Conservation (phyloP, 441 rosid genomes). For the Dalechampia spathulata region DNA sequence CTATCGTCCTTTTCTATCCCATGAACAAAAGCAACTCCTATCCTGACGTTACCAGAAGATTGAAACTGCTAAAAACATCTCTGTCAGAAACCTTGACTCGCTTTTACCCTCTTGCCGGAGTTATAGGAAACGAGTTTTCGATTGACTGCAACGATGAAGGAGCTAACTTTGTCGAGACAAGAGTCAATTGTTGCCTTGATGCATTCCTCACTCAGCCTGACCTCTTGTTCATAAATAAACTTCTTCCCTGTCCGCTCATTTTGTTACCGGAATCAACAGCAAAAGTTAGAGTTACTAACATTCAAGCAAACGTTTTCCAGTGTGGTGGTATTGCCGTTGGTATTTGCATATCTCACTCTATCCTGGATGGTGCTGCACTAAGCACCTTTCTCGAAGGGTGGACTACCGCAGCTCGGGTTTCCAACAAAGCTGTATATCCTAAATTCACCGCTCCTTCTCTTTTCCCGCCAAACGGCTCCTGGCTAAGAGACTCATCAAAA, state of each 20-base stretch:
- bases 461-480: conserved; percentile 31
- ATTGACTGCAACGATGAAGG: conserved; percentile 34
- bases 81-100: conserved; percentile 18
- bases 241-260: conserved; percentile 18
- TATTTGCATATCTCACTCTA: conserved; percentile 39
- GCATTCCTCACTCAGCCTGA: conserved; percentile 25
- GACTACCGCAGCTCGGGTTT: conserved; percentile 26
- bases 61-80: conserved; percentile 19
- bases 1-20: conserved; percentile 24
- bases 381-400: conserved; percentile 37
- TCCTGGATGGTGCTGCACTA: conserved; percentile 44
- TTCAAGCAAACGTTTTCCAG: conserved; percentile 38
- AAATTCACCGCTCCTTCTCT: conserved; percentile 22
- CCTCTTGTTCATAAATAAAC: not conserved
- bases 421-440: conserved; percentile 16
- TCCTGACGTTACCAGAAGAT: not conserved
- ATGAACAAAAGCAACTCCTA: not conserved
- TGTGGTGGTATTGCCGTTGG: conserved; percentile 48
- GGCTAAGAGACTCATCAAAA: conserved; percentile 27
- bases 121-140: conserved; percentile 19
- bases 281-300: conserved; percentile 13
- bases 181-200: conserved; percentile 16
- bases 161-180: conserved; percentile 19
- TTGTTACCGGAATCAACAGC: not conserved
- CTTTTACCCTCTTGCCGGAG: conserved; percentile 33